Evolutionary conservation across 106 monocot genomes (phyloP), one percentile per base, ranked within the genome.

Genomic region (Allium fistulosum): DNA sequence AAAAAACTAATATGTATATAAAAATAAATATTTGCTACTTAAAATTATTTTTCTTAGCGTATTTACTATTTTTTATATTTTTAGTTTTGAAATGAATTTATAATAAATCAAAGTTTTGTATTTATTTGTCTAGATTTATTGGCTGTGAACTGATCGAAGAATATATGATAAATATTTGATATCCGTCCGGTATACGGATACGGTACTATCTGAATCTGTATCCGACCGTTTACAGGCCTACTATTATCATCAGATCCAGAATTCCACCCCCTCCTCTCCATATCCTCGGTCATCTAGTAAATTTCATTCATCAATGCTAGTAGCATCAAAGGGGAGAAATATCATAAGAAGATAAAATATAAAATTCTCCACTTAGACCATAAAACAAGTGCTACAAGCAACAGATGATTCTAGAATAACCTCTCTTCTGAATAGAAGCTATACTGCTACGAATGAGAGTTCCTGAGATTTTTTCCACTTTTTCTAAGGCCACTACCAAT

Each of bases 301-400:
- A 96, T 37, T 91, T 91, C 96, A 84, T 91, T 91, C 96, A 96
- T 96, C 12, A 96, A 74, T 28, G 96, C 96, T 80, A 96, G 91
- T 49, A 96, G 75, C 88, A 96, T 96, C 96, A 91, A 74, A n/a
- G 57, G 70, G 22, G 22, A 22, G 22, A 22, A 22, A 22, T 22
- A 22, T 22, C 17, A 17, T 14, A 13, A 70, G 70, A 67, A 49
- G 9, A 63, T 18, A 49, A 59, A 22, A 22, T 22, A 63, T 18
- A 49, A 59, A 22, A 22, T 22, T 22, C 22, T 22, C 22, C 22
- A 22, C 22, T 22, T 22, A 1, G 22, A 22, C 22, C 9, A 64
- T 64, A 48, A 64, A 64, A 62, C 17, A 13, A 16, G 53, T 60
- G 37, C 4, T 17, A 8, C 16, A 74, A 63, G 51, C 14, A 26